Evolutionary conservation across 1,139 yeast genomes (phyloP).

Genomic region (Saccharomyces pastorianus): DNA sequence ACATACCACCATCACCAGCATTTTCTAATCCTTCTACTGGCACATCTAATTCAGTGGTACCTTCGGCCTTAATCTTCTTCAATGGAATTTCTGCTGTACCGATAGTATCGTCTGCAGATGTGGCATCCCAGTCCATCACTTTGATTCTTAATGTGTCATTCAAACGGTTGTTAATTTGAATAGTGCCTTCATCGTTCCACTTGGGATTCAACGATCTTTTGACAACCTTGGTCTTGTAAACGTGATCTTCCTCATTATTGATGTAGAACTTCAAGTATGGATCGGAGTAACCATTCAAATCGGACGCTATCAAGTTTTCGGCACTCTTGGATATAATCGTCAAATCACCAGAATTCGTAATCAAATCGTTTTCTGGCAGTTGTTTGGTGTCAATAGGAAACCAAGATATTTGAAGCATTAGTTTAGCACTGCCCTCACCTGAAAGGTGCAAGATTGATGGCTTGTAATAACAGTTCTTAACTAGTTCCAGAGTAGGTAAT

Average conservation of each 20-base stretch:
- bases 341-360: constrained; percentile 67
- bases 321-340: constrained; percentile 60
- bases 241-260: constrained; percentile 47
- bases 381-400: constrained; percentile 58
- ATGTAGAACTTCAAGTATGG: constrained; percentile 69
- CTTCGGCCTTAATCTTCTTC: constrained; percentile 51
- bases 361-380: constrained; percentile 68
- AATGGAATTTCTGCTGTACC: constrained; percentile 61
- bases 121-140: constrained; percentile 87
- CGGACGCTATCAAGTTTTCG: constrained; percentile 69
- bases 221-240: constrained; percentile 65
- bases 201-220: constrained; percentile 84
- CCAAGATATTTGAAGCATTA: constrained; percentile 65
- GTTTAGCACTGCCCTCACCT: constrained; percentile 39
- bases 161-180: constrained; percentile 49
- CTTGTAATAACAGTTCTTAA: constrained; percentile 55
- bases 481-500: constrained; percentile 59
- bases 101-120: constrained; percentile 73
- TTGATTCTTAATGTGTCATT: constrained; percentile 51
- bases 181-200: constrained; percentile 61
- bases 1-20: constrained; percentile 53
- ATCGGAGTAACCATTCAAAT: constrained; percentile 85
- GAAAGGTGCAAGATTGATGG: constrained; percentile 51
- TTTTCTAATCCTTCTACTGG: constrained; percentile 38
- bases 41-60: constrained; percentile 45